phyloP scores from a whole-genome alignment of 1,284 basidiomycete species.

The Xerocomus amazonicus region DNA sequence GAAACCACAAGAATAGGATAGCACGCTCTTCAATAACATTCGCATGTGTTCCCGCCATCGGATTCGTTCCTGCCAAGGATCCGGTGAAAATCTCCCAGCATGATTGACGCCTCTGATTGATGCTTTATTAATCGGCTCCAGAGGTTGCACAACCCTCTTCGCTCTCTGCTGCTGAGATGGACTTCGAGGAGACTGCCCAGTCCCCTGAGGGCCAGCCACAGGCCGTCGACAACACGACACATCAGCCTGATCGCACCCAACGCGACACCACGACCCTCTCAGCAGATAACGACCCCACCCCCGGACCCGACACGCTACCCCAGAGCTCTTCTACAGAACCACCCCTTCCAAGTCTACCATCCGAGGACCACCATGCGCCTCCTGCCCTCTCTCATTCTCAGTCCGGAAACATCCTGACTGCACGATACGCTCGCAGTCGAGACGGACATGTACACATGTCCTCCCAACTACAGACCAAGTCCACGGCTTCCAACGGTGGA shows the following conservation, averaged over 20 bases:
- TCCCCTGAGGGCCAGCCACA: not conserved
- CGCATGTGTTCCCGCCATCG: no score
- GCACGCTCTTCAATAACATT: no score
- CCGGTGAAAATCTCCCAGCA: no score
- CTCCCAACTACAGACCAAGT: slow-evolving; percentile 5
- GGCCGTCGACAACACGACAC: not conserved
- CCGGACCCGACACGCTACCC: slow-evolving; percentile 7
- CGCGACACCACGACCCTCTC: not conserved
- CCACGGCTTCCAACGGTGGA: not conserved
- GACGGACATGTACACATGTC: slow-evolving; percentile 15
- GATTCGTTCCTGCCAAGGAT: no score
- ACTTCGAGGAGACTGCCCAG: not conserved
- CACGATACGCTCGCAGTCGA: slow-evolving; percentile 10
- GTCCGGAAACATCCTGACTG: not conserved
- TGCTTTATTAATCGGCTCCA: no score
- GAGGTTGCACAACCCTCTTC: no score
- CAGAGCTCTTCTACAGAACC: slow-evolving; percentile 13
- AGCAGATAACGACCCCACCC: not conserved
- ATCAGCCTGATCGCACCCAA: slow-evolving; percentile 5
- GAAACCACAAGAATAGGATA: no score
- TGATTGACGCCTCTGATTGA: no score
- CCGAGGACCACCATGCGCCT: slow-evolving; percentile 1
- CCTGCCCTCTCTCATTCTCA: not conserved
- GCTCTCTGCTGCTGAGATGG: not conserved
- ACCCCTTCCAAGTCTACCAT: slow-evolving; percentile 2